phyloP scores from a whole-genome alignment of 345 rosid species.

The Linum trigynum region DNA sequence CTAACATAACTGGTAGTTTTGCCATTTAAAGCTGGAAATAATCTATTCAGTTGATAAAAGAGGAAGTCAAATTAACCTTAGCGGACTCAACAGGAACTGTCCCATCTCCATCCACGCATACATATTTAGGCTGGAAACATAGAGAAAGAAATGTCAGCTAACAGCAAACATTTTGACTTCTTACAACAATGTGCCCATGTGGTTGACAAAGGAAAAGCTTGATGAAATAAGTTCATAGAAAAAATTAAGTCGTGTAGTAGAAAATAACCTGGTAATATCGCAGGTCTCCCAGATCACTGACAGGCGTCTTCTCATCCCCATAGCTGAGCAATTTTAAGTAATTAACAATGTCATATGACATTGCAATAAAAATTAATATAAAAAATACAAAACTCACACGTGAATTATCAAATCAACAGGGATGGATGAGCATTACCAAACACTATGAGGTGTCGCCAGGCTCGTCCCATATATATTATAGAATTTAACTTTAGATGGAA shows the following conservation, averaged over 20 bases:
- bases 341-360: constrained; percentile 4
- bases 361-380: background rate
- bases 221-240: background rate
- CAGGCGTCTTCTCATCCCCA: constrained; percentile 71
- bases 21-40: background rate
- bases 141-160: constrained; percentile 7
- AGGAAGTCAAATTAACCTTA: constrained; percentile 39
- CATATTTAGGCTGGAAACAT: constrained; percentile 61
- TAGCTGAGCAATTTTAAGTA: constrained; percentile 46
- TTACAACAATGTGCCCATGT: background rate
- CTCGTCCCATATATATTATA: constrained; percentile 81
- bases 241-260: background rate
- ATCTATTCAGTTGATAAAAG: background rate
- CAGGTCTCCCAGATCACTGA: constrained; percentile 46
- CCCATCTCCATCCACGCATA: constrained; percentile 88
- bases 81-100: constrained; percentile 91
- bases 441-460: constrained; percentile 84
- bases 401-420: background rate
- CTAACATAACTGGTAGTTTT: background rate
- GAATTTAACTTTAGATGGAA: constrained; percentile 79
- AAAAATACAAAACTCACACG: background rate
- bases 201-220: background rate
- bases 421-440: constrained; percentile 50
- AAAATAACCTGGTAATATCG: constrained; percentile 49
- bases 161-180: background rate